phyloP scores from a whole-genome alignment of 306 rosid genomes.

The Ormosia emarginata region DNA sequence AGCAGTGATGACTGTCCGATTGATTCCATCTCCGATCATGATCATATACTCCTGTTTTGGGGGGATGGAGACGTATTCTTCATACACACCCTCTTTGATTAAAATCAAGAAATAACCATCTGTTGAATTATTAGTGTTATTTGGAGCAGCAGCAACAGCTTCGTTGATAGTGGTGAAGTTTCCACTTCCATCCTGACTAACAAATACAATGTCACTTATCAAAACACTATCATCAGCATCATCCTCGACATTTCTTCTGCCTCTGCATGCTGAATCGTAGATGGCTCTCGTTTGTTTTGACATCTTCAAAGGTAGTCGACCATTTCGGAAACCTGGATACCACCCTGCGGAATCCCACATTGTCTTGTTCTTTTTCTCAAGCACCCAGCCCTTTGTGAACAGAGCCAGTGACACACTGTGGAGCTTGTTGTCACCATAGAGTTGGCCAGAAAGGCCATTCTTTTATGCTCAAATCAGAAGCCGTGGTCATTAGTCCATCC shows the following conservation, averaged over 20 bases:
- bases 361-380: too few species aligned
- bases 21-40: conserved; percentile 71
- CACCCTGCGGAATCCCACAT: too few species aligned
- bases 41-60: conserved; percentile 43
- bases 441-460: conserved; percentile 25
- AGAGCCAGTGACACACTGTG: conserved; percentile 52
- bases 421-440: conserved; percentile 52
- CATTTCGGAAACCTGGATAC: too few species aligned
- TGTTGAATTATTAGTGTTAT: conserved; percentile 21
- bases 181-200: conserved; percentile 40
- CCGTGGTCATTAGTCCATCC: conserved; percentile 36
- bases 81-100: conserved; percentile 53
- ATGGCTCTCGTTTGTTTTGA: too few species aligned
- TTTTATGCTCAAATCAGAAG: conserved; percentile 36
- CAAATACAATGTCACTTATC: conserved; percentile 44
- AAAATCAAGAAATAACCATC: conserved; percentile 58
- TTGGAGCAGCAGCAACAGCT: conserved; percentile 53
- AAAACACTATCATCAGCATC: conserved; percentile 20
- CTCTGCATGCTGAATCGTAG: conserved; percentile 34
- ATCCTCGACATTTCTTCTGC: conserved; percentile 27
- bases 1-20: conserved; percentile 59
- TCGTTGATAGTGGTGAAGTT: conserved; percentile 37
- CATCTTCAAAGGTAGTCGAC: too few species aligned
- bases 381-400: background rate
- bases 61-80: conserved; percentile 56